Evolutionary conservation across 1,139 yeast species (phyloP), one percentile per base, ranked within the genome.

Genomic region (Zygotorulaspora mrakii): DNA sequence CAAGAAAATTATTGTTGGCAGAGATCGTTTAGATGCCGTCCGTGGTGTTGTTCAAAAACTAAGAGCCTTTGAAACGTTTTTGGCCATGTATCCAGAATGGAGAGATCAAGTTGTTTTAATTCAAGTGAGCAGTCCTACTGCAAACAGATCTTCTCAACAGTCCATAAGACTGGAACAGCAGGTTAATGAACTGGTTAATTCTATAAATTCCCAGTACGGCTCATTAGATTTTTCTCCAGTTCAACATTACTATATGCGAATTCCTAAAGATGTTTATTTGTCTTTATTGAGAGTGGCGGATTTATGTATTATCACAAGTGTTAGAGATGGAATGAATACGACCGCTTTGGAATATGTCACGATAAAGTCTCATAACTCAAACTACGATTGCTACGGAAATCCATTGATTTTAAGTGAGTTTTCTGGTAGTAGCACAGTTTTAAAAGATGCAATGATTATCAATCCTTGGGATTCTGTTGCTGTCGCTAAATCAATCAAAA

Each of bases 381-480:
- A 47, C 27, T 48, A 45, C 17, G 39, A 46, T 23, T 56, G 62
- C 34, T 51, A 49, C 34, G 74, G 75, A 49, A 79, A 83, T 5
- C 96, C 96, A 0, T 71, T 91, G 53, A 77, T 91, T 30, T 67
- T 89, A 33, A 84, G 95, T 17, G 99, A 91, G 65, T 91, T 91
- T 57, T 84, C 95, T 32, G 99, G 98, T 37, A 82, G 95, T 2
- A 84, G 95, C 0, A 76, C 89, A 3, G 82, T 85, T 1, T 67
- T 91, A 42, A 73, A 73, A 35, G 94, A 86, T 47, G 87, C 96
- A 1, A 73, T 85, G 35, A 77, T 84, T 50, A 94, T 91, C 26
- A 94, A 91, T 55, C 99, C 99, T 10, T 91, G 96, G 95, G 97
- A 91, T 65, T 73, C 94, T 0, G 91, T 86, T 20, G 95, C 95